These are phyloP conservation scores for Annulohypoxylon nitens DNA, from an alignment of 495 filamentous ascomycete genomes.

Conservation along the genomic window DNA sequence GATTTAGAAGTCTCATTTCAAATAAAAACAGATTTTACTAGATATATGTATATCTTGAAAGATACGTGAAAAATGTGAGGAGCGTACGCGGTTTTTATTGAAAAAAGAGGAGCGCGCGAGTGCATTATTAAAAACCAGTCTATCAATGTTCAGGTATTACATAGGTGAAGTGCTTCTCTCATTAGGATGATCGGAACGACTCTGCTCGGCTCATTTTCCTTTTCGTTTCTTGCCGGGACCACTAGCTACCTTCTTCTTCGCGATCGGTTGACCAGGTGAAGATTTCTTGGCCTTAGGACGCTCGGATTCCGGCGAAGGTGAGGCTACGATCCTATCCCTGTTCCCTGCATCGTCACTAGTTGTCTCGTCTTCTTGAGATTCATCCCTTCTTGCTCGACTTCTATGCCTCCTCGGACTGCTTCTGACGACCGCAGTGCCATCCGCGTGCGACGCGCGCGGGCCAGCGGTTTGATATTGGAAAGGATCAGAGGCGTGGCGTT, in stretches of 20 bases:
- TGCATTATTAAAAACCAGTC: conserved; percentile 48
- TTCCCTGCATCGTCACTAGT: conserved; percentile 40
- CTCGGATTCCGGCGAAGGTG: conserved; percentile 46
- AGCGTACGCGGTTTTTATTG: conserved; percentile 1
- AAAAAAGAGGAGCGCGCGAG: conserved; percentile 4
- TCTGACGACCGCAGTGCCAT: conserved; percentile 34
- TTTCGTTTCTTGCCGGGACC: conserved; percentile 42
- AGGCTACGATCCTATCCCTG: conserved; percentile 39
- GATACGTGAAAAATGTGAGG: not conserved
- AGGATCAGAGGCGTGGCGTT: conserved; percentile 55
- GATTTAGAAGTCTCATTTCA: conserved; percentile 27
- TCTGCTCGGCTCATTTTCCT: conserved; percentile 45
- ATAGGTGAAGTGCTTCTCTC: conserved; percentile 29
- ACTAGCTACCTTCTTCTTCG: conserved; percentile 49
- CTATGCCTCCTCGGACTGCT: conserved; percentile 29
- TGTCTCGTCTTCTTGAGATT: conserved; percentile 45
- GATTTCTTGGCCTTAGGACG: conserved; percentile 49
- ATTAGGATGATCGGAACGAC: conserved; percentile 24
- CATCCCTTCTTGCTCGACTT: conserved; percentile 38
- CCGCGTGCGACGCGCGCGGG: conserved; percentile 47
- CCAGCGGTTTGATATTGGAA: conserved; percentile 60
- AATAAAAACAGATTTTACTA: conserved; percentile 4
- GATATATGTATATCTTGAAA: not conserved
- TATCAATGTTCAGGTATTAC: conserved; percentile 45
- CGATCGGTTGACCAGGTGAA: conserved; percentile 37